Base-by-base conservation (phyloP, 2,329 filamentous ascomycete genomes). In the Sarocladium kiliense region DNA sequence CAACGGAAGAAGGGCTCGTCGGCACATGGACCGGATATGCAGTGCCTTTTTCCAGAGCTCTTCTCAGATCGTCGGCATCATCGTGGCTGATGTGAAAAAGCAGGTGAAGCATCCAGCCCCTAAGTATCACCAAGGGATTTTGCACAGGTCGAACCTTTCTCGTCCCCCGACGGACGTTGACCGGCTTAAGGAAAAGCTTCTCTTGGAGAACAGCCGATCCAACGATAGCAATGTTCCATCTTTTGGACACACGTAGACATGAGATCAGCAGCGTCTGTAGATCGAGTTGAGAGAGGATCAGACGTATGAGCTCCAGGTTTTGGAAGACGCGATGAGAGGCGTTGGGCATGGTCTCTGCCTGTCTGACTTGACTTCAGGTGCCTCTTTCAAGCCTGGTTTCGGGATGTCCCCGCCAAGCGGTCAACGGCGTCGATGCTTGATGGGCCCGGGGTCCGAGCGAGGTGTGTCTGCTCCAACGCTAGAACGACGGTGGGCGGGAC, bases 71-170 rank as follows among this genome's bases (percentile, higher is more conserved):
- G 10, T 55, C 54, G 5, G 36, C 32, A 23, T 55, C 50, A 41
- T 53, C 50, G 25, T 50, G 42, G 32, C n/a, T 55, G 42, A 41
- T 55, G 25, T 41, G 34, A 21, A 55, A 55, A 2, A 55, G 54
- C 32, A 41, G 7, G 16, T 55, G 54, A 16, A 55, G 30, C 23
- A 47, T 39, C 54, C 54, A 55, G 6, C 54, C 34, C 5, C 54
- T 18, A 7, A 47, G 32, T 27, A 26, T 34, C 21, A 55, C 45
- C n/a, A 50, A 19, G 4, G 54, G 45, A 32, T 50, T 55, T 44
- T 55, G 42, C 21, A 50, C 36, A 27, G 42, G 45, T 11, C 44
- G 42, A 12, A 55, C 54, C 18, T 44, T 39, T 12, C 23, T 39
- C 21, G 21, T 50, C 10, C 42, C 44, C 2, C 54, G 54, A 14